Evolutionary conservation across 2,329 filamentous ascomycete genomes (phyloP), one percentile per base, ranked within the genome.

Genomic region (Dothideomycetes sp.): DNA sequence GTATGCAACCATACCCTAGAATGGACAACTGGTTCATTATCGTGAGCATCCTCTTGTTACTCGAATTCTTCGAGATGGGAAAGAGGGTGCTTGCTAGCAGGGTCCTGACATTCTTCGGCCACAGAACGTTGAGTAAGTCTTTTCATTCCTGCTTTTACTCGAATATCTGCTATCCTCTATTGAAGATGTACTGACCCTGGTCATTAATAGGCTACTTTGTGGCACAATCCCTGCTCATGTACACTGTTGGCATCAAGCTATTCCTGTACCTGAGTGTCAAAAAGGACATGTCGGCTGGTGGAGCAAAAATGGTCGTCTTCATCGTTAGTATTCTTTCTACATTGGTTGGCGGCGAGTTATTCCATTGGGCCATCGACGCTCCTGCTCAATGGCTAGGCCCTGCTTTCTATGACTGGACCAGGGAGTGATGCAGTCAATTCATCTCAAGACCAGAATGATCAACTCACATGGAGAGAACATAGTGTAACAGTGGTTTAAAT

Each of bases 1-100:
- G 50, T 1, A 50, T 52, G 5, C 53, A 62, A 33, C 60, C 61
- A 2, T 52, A 58, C 29, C 60, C 65, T 1, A 51, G 65, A 20
- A 59, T 62, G 25, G 65, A 69, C 41, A 62, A 64, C 41, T 69
- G 64, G 43, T 50, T 69, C 3, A 51, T 67, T 19, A 53, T 69
- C n/a, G 29, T 67, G 0, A 66, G 64, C 1, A 53, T 62, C 23
- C 61, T 61, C 45, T 45, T 65, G 9, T 43, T 66, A 19, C 43
- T 69, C 6, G 66, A 69, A 48, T 62, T 57, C 2, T 63, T 54
- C 17, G 55, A 58, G 9, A 24, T 50, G 11, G 43, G 64, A 17
- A 63, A 64, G 42, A 53, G 41, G 11, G 33, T 64, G 3, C 57
- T 69, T 13, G 46, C 53, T 19, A 60, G 55, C 41, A 51, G 44